Base-by-base conservation (phyloP, 2,329 filamentous ascomycete species). In the Xylariaceae sp. region DNA sequence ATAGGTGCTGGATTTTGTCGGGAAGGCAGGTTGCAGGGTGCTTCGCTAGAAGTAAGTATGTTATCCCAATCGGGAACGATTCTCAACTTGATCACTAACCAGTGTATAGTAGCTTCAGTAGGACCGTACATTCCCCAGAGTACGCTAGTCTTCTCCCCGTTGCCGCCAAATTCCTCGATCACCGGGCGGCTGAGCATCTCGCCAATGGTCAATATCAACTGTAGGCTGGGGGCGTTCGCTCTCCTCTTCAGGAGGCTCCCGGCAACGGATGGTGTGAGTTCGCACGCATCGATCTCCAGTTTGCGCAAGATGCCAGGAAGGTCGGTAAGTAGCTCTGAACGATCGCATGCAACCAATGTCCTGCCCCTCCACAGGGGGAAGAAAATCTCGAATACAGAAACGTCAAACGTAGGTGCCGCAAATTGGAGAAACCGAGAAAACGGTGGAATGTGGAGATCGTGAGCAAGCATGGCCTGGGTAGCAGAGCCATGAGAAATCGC, bases 71-170 rank as follows among this genome's bases (percentile, higher is more conserved):
- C 7, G 16, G 7, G n/a, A 17, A 11, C 37, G n/a, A 29, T 13
- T 17, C 15, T 37, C 2, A 36, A 28, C 13, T 15, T n/a, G 13
- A 18, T 19, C n/a, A 19, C 66, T 63, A 56, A 76, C 74, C 78
- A 96, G 60, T 96, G 90, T 43, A 96, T 95, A 0, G 89, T 81
- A 7, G 88, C 88, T 65, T 96, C 90, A 0, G 90, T 96, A 2
- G 90, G 90, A 0, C 90, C 90, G 58, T 96, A 96, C 89, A 95
- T 95, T 26, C 83, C 90, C 76, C 88, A 90, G 1, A 96, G 71
- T 33, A 95, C 81, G 51, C 85, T 83, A 2, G 68, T 59, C 7
- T 64, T 65, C 1, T 57, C 57, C 0, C 62, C 56, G 9, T 69
- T 66, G 2, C 79, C 79, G 4, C 88, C 89, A 69, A 93, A 96